Base-by-base conservation (phyloP, 2,329 filamentous ascomycete species). In the Fusarium solani-melongenae region DNA sequence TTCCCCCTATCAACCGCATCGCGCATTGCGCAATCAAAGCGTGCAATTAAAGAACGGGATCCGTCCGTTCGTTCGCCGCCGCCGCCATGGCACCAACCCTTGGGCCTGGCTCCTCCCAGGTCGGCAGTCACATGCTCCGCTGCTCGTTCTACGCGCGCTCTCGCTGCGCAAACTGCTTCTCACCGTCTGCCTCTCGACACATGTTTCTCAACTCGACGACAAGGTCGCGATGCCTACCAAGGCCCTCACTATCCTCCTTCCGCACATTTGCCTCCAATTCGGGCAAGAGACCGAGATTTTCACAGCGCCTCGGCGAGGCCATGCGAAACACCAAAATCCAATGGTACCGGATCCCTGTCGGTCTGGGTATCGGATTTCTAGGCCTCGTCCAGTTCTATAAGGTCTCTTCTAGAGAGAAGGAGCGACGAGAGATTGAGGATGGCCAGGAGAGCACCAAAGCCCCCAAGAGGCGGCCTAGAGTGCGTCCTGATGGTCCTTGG, bases 321-420 rank as follows among this genome's bases (percentile, higher is more conserved):
- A 80, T 88, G 61, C 84, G 83, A 71, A 86, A 86, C 74, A 86
- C 84, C 72, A 89, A 87, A 82, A 88, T 96, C 70, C 90, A 93
- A 85, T 98, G 95, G 95, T 94, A 95, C 82, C 94, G 93, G 55
- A 97, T 98, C 76, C 95, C 95, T 24, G 90, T 98, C 64, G 94
- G 92, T 29, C 87, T 98, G 24, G 95, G 95, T 69, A 92, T 98
- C 78, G 94, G 90, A 66, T 95, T 97, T 78, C 87, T 98, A 10
- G 95, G 94, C 27, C 86, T 93, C 60, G 88, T 95, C 59, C 95
- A 98, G 78, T 92, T 97, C 81, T 96, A 96, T 82, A 94, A 94
- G 80, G 90, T 94, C 64, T 90, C 86, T 15, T 80, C 82, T 27
- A 81, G 88, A n/a, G 87, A 90, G 69, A 86, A 88, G 74, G 88